A percentile compares a stretch with the other conserved stretches of the same genome.
Conservation (phyloP, 73 alveolate genomes). For the Paramecium sonneborni region DNA sequence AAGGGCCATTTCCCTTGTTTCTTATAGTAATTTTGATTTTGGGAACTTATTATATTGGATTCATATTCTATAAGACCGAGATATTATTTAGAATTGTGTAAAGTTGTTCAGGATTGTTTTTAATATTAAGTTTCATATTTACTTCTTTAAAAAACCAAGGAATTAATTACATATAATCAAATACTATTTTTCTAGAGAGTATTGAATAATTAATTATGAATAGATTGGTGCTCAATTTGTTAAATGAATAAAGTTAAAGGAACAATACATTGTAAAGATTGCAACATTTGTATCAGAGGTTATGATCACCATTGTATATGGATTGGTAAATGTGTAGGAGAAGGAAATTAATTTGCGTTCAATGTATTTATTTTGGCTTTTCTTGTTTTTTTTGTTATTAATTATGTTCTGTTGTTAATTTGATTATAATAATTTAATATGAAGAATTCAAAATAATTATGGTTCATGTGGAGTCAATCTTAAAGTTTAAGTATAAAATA, state of each 20-base stretch:
- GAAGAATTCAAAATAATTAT: conserved; percentile 42
- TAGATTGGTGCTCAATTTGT: conserved; percentile 31
- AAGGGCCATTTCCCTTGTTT: neutral
- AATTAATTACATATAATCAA: neutral
- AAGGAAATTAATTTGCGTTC: conserved; percentile 75
- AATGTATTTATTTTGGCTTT: conserved; percentile 69
- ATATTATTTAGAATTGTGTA: neutral
- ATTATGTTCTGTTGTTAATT: neutral
- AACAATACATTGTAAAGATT: conserved; percentile 12
- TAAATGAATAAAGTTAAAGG: neutral
- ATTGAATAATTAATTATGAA: neutral
- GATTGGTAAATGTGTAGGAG: conserved; percentile 90
- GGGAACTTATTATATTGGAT: conserved; percentile 2
- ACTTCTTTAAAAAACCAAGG: neutral
- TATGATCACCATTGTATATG: conserved; percentile 97
- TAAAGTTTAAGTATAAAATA: neutral
- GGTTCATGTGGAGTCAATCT: conserved; percentile 45
- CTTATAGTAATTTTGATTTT: neutral
- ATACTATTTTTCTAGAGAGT: neutral
- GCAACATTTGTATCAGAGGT: conserved; percentile 77
- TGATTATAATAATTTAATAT: conserved; percentile 5
- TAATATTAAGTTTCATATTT: neutral
- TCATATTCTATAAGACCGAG: neutral
- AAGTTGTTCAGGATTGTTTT: neutral
- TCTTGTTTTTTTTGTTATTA: conserved; percentile 24